phyloP scores from a whole-genome alignment of 129 eudicot genomes.

The Saposhnikovia divaricata region DNA sequence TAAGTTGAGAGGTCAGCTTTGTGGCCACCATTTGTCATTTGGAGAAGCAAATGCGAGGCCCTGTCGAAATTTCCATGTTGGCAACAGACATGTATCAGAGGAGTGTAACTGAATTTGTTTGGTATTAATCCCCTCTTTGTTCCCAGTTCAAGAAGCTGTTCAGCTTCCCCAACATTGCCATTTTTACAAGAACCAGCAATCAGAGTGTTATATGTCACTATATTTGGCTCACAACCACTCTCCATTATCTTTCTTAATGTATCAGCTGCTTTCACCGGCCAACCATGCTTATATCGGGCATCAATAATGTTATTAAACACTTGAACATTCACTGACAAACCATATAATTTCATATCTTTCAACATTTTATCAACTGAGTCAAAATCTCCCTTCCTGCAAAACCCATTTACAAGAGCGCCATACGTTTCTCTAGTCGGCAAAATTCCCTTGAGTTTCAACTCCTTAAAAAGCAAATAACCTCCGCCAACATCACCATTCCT shows the following conservation, averaged over 20 bases:
- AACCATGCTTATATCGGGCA: slow-evolving; percentile 57
- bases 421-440: slow-evolving; percentile 69
- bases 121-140: slow-evolving; percentile 39
- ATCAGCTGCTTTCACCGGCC: slow-evolving; percentile 42
- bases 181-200: slow-evolving; percentile 51
- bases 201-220: slow-evolving; percentile 58
- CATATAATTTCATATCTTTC: slow-evolving; percentile 62
- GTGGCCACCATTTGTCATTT: slow-evolving; percentile 58
- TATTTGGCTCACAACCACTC: slow-evolving; percentile 52
- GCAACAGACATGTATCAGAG: slow-evolving; percentile 51
- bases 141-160: slow-evolving; percentile 51
- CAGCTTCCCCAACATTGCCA: slow-evolving; percentile 72
- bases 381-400: slow-evolving; percentile 63
- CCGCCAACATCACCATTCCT: slow-evolving; percentile 56
- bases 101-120: slow-evolving; percentile 59
- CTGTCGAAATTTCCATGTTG: slow-evolving; percentile 45
- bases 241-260: slow-evolving; percentile 40
- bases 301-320: slow-evolving; percentile 63
- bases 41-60: slow-evolving; percentile 47
- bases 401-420: slow-evolving; percentile 68
- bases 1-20: slow-evolving; percentile 63
- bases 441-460: slow-evolving; percentile 64
- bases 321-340: slow-evolving; percentile 40
- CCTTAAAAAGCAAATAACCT: slow-evolving; percentile 44
- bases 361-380: slow-evolving; percentile 44